These are phyloP conservation scores for Tagetes patula DNA, from an alignment of 129 eudicot genomes.

Conservation along the genomic window DNA sequence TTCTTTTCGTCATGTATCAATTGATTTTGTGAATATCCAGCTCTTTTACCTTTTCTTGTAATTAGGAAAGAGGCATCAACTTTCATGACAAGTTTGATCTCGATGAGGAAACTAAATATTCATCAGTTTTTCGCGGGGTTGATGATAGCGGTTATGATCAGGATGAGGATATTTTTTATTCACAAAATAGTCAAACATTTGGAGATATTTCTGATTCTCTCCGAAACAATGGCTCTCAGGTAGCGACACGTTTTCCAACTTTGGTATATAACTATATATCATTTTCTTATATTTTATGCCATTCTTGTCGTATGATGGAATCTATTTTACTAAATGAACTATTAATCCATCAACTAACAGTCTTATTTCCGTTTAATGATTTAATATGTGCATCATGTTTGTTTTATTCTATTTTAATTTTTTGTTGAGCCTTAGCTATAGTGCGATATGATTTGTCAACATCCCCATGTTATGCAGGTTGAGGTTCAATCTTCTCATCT, in stretches of 20 bases:
- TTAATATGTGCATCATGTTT: neutral
- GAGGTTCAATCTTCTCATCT: slow-evolving; percentile 42
- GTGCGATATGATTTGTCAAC: slow-evolving; percentile 11
- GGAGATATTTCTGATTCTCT: slow-evolving; percentile 55
- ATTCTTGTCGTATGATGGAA: neutral
- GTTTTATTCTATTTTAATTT: neutral
- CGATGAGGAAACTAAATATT: slow-evolving; percentile 89
- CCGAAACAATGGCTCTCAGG: slow-evolving; percentile 43
- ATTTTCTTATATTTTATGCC: neutral
- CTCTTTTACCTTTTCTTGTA: slow-evolving; percentile 4
- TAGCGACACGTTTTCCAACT: slow-evolving; percentile 40
- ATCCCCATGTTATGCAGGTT: slow-evolving; percentile 44
- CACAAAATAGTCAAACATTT: slow-evolving; percentile 72
- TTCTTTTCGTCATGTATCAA: neutral
- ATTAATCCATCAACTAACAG: neutral
- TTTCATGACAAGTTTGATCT: slow-evolving; percentile 57
- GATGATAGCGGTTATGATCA: slow-evolving; percentile 92
- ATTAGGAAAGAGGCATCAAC: slow-evolving; percentile 82
- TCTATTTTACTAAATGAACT: slow-evolving; percentile 7
- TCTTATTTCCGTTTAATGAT: neutral
- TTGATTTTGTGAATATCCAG: neutral
- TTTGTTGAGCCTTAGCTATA: neutral
- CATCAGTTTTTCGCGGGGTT: slow-evolving; percentile 69
- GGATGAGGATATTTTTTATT: slow-evolving; percentile 62
- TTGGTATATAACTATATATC: slow-evolving; percentile 32